Conservation (phyloP, 164 flowering plant genomes). For the Umbellularia californica region DNA sequence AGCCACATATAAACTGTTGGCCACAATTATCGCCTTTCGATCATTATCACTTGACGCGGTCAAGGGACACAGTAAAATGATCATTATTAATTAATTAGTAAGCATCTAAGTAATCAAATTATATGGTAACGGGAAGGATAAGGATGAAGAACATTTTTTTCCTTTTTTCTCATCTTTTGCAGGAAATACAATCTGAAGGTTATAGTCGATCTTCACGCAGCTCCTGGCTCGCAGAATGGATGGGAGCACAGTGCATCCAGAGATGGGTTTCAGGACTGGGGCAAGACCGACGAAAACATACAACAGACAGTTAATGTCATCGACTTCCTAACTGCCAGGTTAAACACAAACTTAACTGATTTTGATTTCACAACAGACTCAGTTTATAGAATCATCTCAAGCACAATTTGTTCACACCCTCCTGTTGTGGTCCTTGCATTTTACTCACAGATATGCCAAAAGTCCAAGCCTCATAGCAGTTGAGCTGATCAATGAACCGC, state of each 20-base stretch:
- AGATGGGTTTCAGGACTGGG: constrained; percentile 66
- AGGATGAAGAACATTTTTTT: background rate
- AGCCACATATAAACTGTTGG: too few relatives aligned
- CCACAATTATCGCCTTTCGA: too few relatives aligned
- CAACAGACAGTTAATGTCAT: constrained; percentile 56
- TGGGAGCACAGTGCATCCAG: constrained; percentile 57
- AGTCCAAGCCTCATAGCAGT: constrained; percentile 56
- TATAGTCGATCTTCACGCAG: constrained; percentile 71
- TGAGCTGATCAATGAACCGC: constrained; percentile 71
- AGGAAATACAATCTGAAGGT: constrained; percentile 37
- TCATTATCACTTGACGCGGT: too few relatives aligned
- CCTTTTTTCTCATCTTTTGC: background rate
- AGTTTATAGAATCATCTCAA: too few relatives aligned
- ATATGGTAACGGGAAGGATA: background rate
- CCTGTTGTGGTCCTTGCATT: too few relatives aligned
- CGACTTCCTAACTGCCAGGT: constrained; percentile 64
- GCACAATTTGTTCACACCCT: too few relatives aligned
- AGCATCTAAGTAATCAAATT: too few relatives aligned
- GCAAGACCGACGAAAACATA: constrained; percentile 45
- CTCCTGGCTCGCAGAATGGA: constrained; percentile 67
- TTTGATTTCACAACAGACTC: background rate
- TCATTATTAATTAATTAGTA: too few relatives aligned
- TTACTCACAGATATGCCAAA: constrained; percentile 36
- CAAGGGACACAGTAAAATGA: too few relatives aligned
- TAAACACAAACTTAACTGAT: background rate